Base-by-base conservation (phyloP, 2,329 filamentous ascomycete genomes). In the Calonectria montana region DNA sequence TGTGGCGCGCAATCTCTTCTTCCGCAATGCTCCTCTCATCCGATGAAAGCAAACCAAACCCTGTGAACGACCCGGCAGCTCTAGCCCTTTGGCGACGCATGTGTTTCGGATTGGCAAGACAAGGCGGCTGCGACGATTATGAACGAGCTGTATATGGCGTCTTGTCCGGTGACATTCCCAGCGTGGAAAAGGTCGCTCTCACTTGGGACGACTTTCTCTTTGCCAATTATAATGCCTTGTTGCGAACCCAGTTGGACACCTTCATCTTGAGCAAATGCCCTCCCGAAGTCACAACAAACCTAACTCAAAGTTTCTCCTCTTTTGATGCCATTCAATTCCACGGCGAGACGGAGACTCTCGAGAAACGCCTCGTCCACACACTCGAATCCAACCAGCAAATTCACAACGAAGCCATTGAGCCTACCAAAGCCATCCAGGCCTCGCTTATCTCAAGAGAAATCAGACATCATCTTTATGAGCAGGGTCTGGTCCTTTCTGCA, bases 141-240 rank as follows among this genome's bases (percentile, higher is more conserved):
- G 95, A 99, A 84, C 91, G 92, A 67, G 97, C 96, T 21, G 95
- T 98, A 0, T 98, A 98, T 80, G 96, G 95, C 31, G 85, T 98
- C 15, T 88, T 99, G n/a, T 93, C 94, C 48, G 97, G 97, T 62
- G 95, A 98, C 80, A 89, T 95, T 62, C 85, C 90, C 43, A 94
- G 93, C 64, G 94, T 97, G 13, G 91, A 94, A 79, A 90, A 91
- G 75, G 91, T 96, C 45, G 95, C 94, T 80, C 88, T 90, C 63
- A 91, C 89, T 25, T 97, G 95, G 93, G 94, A 98, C 76, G 96
- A 98, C 79, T 91, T 93, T 77, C 88, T 98, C 21, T 98, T 97
- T 82, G 92, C 93, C 41, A 92, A 96, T 81, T 97, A 97, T 86
- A 98, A 97, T 80, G 92, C 94, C n/a, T 86, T 96, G 6, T 84